These are phyloP conservation scores for Actinomortierella ambigua DNA, from an alignment of 371 early-diverging fungal species.

Conservation along the genomic window DNA sequence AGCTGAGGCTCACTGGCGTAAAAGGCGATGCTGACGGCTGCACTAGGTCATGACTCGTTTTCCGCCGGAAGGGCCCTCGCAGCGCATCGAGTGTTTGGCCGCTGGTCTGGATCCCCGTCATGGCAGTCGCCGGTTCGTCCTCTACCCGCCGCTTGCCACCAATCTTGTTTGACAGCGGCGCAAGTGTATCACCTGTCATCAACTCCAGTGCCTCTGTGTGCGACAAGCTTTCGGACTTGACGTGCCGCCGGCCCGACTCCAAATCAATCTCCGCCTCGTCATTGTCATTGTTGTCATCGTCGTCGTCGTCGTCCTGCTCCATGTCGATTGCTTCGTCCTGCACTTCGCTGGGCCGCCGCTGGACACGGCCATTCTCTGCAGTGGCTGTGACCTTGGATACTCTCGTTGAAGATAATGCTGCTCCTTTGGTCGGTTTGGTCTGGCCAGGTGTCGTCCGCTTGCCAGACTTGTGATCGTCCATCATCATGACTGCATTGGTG, in stretches of 20 bases:
- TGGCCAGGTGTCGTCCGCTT: constrained; percentile 51
- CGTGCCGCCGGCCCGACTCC: constrained; percentile 23
- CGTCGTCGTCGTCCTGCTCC: constrained; percentile 38
- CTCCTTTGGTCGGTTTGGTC: constrained; percentile 14
- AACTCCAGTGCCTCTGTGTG: constrained; percentile 27
- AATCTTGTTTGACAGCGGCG: constrained; percentile 22
- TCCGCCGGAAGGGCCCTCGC: constrained; percentile 43
- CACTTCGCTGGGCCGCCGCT: constrained; percentile 10
- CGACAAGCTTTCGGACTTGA: not conserved
- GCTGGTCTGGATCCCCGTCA: constrained; percentile 28
- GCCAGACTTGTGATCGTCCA: constrained; percentile 94
- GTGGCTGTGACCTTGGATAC: not conserved
- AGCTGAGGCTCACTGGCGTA: constrained; percentile 3
- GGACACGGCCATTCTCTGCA: not conserved
- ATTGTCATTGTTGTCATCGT: constrained; percentile 25
- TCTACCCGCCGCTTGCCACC: constrained; percentile 35
- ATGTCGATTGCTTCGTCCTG: constrained; percentile 27
- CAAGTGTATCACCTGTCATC: constrained; percentile 21
- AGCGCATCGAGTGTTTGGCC: constrained; percentile 13
- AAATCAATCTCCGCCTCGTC: constrained; percentile 29
- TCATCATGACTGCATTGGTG: constrained; percentile 94
- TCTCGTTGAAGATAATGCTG: constrained; percentile 12
- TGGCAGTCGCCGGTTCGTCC: constrained; percentile 9
- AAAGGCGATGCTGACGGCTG: constrained; percentile 12
- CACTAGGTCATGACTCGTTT: constrained; percentile 38